phyloP scores from a whole-genome alignment of 2,329 filamentous ascomycete species.

The Xylariales sp. region DNA sequence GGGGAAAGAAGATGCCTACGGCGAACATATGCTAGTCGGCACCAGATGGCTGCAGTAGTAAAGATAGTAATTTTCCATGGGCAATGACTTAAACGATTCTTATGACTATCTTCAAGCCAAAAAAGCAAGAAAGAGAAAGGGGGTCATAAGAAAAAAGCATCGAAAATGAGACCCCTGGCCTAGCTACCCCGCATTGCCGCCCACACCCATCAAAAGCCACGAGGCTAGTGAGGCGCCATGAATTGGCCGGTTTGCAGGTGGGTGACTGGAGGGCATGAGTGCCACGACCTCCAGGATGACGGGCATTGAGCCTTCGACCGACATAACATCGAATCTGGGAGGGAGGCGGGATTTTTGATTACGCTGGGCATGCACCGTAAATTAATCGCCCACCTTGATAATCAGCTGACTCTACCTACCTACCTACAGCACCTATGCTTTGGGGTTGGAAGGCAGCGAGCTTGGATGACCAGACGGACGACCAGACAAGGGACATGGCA shows the following conservation, averaged over 20 bases:
- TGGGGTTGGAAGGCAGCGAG: background rate
- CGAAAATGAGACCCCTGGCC: background rate
- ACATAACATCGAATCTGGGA: background rate
- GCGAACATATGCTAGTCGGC: background rate
- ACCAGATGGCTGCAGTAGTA: background rate
- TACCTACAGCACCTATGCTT: background rate
- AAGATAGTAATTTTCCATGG: background rate
- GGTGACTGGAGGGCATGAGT: constrained; percentile 11
- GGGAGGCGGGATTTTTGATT: background rate
- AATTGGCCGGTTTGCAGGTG: constrained; percentile 8
- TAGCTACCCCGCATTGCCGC: constrained; percentile 13
- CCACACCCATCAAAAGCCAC: background rate
- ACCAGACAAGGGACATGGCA: background rate
- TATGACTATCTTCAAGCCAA: background rate
- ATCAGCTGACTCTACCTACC: background rate
- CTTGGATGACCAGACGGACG: no score
- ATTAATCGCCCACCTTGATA: constrained; percentile 21
- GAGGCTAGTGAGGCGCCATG: constrained; percentile 16
- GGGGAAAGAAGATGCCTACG: background rate
- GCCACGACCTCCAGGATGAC: constrained; percentile 18
- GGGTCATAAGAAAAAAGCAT: background rate
- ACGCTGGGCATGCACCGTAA: constrained; percentile 11
- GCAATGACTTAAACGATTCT: background rate
- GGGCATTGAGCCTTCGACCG: background rate
- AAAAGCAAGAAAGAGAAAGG: background rate